These are phyloP conservation scores for Gymnopilus junonius DNA, from an alignment of 768 basidiomycete genomes.

Conservation along the genomic window DNA sequence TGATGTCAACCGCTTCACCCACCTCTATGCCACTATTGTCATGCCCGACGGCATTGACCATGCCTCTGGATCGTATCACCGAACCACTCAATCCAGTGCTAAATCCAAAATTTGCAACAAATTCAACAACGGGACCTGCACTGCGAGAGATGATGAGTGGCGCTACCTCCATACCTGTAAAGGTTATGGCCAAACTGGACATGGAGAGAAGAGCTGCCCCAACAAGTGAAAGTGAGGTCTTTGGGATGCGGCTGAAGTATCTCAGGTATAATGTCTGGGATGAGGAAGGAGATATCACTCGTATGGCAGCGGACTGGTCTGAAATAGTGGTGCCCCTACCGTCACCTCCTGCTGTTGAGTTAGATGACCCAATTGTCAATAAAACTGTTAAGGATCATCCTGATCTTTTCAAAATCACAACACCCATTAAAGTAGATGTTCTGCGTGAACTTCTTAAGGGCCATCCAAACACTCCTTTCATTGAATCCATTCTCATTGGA, in stretches of 20 bases:
- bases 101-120: background rate
- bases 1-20: slow-evolving; percentile 16
- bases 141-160: background rate
- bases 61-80: background rate
- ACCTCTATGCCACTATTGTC: slow-evolving; percentile 12
- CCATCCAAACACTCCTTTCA: slow-evolving; percentile 12
- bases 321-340: background rate
- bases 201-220: background rate
- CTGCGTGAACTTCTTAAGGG: background rate
- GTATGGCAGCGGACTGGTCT: background rate
- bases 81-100: background rate
- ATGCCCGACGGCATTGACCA: slow-evolving; percentile 6
- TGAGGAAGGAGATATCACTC: background rate
- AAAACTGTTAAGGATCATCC: background rate
- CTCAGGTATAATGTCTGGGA: background rate
- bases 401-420: slow-evolving; percentile 5
- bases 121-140: background rate
- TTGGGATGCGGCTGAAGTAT: background rate
- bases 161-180: background rate
- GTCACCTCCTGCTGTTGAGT: background rate
- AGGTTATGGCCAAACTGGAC: background rate
- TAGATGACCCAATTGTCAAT: background rate
- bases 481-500: background rate
- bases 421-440: slow-evolving; percentile 9
- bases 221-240: background rate